phyloP scores from a whole-genome alignment of 2,329 filamentous ascomycete species.

The Tolypocladium capitatum region DNA sequence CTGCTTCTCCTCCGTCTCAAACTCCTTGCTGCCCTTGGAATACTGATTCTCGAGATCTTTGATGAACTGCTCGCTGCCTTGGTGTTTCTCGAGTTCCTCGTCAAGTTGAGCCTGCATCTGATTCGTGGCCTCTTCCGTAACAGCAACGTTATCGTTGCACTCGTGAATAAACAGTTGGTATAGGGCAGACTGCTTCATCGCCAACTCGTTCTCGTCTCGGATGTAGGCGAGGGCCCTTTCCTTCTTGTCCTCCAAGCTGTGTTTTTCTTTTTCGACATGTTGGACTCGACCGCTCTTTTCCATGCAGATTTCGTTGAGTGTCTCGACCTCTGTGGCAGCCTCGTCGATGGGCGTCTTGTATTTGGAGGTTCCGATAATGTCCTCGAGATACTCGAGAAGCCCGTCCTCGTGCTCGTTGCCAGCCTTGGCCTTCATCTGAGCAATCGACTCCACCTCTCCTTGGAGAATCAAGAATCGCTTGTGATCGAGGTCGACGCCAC shows the following conservation, averaged over 20 bases:
- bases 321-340: conserved; percentile 77
- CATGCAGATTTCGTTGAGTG: conserved; percentile 82
- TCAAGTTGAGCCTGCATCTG: conserved; percentile 83
- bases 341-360: conserved; percentile 98
- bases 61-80: conserved; percentile 80
- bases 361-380: conserved; percentile 97
- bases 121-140: conserved; percentile 79
- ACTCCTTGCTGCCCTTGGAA: conserved; percentile 70
- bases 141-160: conserved; percentile 74
- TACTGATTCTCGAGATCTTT: conserved; percentile 79
- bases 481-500: conserved; percentile 90
- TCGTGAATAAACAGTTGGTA: conserved; percentile 88
- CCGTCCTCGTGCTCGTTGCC: conserved; percentile 92
- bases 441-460: conserved; percentile 95
- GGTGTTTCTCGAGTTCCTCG: conserved; percentile 78
- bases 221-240: conserved; percentile 83
- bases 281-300: conserved; percentile 94
- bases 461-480: conserved; percentile 96
- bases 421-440: conserved; percentile 98
- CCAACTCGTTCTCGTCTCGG: conserved; percentile 84
- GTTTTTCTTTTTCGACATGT: conserved; percentile 96
- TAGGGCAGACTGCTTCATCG: conserved; percentile 75
- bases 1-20: conserved; percentile 69
- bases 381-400: conserved; percentile 88
- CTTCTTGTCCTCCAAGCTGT: conserved; percentile 87